A percentile compares a stretch with the other conserved stretches of the same genome.
These are phyloP conservation scores for Trichoderma polysporum DNA, from an alignment of 2,329 filamentous ascomycete genomes.

Conservation along the genomic window DNA sequence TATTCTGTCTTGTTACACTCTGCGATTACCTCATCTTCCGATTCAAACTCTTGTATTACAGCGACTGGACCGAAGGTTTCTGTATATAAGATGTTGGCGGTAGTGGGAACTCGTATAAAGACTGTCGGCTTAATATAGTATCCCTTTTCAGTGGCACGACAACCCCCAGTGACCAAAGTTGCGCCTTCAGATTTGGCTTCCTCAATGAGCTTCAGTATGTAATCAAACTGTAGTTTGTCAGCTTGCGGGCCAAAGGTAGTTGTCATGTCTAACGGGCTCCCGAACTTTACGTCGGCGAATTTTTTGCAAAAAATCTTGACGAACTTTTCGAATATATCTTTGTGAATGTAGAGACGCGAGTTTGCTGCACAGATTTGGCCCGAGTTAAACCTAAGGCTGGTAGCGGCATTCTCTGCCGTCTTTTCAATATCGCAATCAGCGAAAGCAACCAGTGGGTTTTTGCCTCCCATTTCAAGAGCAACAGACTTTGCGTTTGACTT, in stretches of 20 bases:
- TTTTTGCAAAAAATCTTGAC: slow-evolving; percentile 57
- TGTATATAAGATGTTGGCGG: slow-evolving; percentile 29
- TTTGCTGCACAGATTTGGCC: slow-evolving; percentile 61
- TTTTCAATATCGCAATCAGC: slow-evolving; percentile 60
- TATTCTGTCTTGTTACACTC: slow-evolving; percentile 46
- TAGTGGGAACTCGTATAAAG: slow-evolving; percentile 28
- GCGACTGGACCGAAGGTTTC: slow-evolving; percentile 36
- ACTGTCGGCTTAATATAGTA: slow-evolving; percentile 33
- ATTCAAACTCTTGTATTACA: slow-evolving; percentile 29
- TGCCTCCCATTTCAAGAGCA: slow-evolving; percentile 60
- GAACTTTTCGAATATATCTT: slow-evolving; percentile 58
- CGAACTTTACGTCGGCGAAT: slow-evolving; percentile 44
- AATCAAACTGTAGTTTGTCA: slow-evolving; percentile 61
- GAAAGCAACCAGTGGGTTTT: slow-evolving; percentile 59
- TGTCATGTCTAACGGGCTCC: slow-evolving; percentile 27
- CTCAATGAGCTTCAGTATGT: slow-evolving; percentile 59
- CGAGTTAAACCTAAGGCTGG: slow-evolving; percentile 49
- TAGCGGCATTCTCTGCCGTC: slow-evolving; percentile 51
- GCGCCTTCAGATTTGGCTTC: slow-evolving; percentile 25
- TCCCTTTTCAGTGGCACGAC: slow-evolving; percentile 22
- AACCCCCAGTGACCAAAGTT: slow-evolving; percentile 23
- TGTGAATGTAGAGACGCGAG: slow-evolving; percentile 60
- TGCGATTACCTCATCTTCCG: slow-evolving; percentile 30
- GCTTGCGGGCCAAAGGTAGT: slow-evolving; percentile 45
- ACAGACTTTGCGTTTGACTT: slow-evolving; percentile 56